phyloP scores from a whole-genome alignment of 2,329 filamentous ascomycete species.

The Sarocladiaceae sp. region DNA sequence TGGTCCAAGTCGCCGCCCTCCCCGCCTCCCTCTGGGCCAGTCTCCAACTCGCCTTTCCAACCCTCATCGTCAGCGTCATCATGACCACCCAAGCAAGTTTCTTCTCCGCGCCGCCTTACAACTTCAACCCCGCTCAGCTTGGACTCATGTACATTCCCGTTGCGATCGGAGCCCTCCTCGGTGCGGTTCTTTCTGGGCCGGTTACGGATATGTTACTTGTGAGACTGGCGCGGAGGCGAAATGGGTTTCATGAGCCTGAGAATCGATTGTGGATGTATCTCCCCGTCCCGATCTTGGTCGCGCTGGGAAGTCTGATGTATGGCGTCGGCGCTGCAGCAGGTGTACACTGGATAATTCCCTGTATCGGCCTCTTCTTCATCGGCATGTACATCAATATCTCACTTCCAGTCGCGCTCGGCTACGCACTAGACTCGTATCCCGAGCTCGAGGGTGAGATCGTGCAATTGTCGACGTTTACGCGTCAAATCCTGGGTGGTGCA shows the following conservation, averaged over 20 bases:
- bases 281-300: background rate
- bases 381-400: background rate
- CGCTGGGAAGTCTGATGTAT: background rate
- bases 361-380: background rate
- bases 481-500: background rate
- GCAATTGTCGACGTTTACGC: background rate
- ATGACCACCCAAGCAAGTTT: background rate
- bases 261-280: background rate
- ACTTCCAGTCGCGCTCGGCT: background rate
- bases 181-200: conserved; percentile 36
- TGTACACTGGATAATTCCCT: background rate
- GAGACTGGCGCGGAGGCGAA: conserved; percentile 40
- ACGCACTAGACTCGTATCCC: background rate
- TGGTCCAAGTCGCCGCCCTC: background rate
- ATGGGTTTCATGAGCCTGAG: background rate
- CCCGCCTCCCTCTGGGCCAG: background rate
- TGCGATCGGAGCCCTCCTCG: conserved; percentile 30
- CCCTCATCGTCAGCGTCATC: background rate
- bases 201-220: conserved; percentile 60
- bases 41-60: background rate
- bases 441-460: background rate
- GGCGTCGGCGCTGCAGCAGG: background rate
- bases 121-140: conserved; percentile 32
- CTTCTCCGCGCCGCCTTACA: conserved; percentile 16
- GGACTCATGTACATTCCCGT: conserved; percentile 39